Conservation (phyloP, 2,329 filamentous ascomycete species). For the Fusarium napiforme region DNA sequence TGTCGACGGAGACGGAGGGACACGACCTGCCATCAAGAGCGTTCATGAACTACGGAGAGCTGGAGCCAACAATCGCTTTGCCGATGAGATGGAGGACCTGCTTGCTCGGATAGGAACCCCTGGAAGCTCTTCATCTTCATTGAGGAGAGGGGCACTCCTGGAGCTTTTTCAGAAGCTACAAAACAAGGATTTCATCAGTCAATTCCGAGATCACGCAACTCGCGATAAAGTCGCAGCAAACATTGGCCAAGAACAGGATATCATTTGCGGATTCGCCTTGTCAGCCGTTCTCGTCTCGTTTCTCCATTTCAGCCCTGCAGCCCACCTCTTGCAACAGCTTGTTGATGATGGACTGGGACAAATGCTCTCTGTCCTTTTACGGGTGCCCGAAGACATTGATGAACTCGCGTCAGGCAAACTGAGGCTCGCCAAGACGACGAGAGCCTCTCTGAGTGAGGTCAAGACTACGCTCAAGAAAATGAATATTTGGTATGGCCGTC, state of each 20-base stretch:
- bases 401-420: slow-evolving; percentile 71
- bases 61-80: slow-evolving; percentile 72
- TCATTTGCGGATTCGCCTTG: slow-evolving; percentile 71
- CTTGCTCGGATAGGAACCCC: slow-evolving; percentile 69
- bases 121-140: slow-evolving; percentile 57
- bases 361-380: slow-evolving; percentile 68
- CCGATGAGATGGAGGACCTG: slow-evolving; percentile 73
- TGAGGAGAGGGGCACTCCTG: slow-evolving; percentile 67
- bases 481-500: slow-evolving; percentile 68
- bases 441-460: slow-evolving; percentile 65
- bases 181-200: slow-evolving; percentile 71
- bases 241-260: slow-evolving; percentile 68
- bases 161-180: slow-evolving; percentile 70
- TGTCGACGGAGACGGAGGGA: slow-evolving; percentile 54
- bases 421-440: slow-evolving; percentile 74
- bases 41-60: slow-evolving; percentile 74
- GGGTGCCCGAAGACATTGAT: slow-evolving; percentile 64
- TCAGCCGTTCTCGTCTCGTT: slow-evolving; percentile 72
- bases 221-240: slow-evolving; percentile 75
- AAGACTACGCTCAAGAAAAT: slow-evolving; percentile 64
- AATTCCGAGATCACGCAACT: slow-evolving; percentile 79
- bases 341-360: slow-evolving; percentile 63
- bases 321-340: slow-evolving; percentile 68
- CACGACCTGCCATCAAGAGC: slow-evolving; percentile 66
- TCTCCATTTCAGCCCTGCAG: slow-evolving; percentile 68